Base-by-base conservation (phyloP, 306 rosid genomes). In the Herpetospermum pedunculosum region DNA sequence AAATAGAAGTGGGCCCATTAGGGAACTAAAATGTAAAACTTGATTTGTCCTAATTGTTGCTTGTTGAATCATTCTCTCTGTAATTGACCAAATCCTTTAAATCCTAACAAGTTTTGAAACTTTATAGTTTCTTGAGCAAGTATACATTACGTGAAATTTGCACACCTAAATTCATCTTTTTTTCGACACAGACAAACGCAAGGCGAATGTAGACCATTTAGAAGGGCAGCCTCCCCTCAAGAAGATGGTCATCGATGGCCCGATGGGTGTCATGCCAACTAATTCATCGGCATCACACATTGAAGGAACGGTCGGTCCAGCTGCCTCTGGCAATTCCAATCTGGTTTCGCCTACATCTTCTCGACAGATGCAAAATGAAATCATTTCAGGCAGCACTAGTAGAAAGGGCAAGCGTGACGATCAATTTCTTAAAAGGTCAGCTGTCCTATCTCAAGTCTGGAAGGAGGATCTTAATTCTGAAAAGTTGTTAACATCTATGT, bases 401-500 rank as follows among this genome's bases (percentile, higher is more conserved):
- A 43, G 71, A 87, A 85, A 70, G 81, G 74, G 32, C 41, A 28
- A 46, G 74, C 74, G 15, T 9, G 86, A 80, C 49, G 87, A 87
- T 68, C 86, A 80, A 60, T 63, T 44, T 54, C 77, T 65, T 26
- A 86, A 86, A 81, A 73, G 73, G 16, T 87, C 91, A 41, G 28
- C 87, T 63, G 77, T 83, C 77, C 90, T 87, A 79, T 85, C 92
- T 75, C 96, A 87, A 77, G 91, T 92, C 23, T 91, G 99, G 99
- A 94, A 91, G 83, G 97, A 94, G 75, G 89, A 94, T 77, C 80
- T 81, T 18, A 90, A 91, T 84, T 84, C 89, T 47, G 97, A 92
- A 55, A 84, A 82, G 54, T 40, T 94, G 80, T 49, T 94, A 35
- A 81, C 89, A 14, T 81, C 92, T 1, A 43, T 88, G 79, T 85